Evolutionary conservation across 192 early-diverging fungal species (phyloP).

Genomic region (Entomortierella parvispora): DNA sequence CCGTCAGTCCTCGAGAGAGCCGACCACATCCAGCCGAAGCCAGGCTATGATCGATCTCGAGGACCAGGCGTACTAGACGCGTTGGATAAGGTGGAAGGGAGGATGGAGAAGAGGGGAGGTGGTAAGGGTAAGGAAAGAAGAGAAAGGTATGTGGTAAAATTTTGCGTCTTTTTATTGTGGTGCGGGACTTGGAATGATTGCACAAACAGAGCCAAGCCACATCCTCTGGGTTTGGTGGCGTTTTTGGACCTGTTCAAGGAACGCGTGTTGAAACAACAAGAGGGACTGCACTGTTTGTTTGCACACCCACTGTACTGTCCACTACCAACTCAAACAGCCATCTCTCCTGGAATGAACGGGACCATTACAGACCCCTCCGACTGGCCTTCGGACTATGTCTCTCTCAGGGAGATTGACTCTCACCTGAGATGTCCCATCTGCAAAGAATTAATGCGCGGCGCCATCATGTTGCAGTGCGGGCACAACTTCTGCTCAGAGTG

Average conservation of each 20-base stretch:
- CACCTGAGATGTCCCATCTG: conserved; percentile 80
- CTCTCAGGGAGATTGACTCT: conserved; percentile 70
- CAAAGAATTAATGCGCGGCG: conserved; percentile 73
- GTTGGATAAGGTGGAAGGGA: neutral
- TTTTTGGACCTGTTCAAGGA: too few relatives aligned
- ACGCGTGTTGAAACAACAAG: too few relatives aligned
- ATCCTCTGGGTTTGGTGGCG: neutral
- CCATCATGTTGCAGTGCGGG: conserved; percentile 71
- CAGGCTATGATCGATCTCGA: neutral
- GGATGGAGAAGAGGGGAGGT: conserved; percentile 9
- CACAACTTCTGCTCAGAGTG: conserved; percentile 86
- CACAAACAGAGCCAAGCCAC: neutral
- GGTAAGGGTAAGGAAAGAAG: conserved; percentile 5
- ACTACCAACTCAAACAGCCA: neutral
- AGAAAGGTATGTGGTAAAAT: neutral
- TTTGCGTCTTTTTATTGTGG: neutral
- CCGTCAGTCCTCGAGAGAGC: neutral
- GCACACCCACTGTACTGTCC: too few relatives aligned
- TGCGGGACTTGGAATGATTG: too few relatives aligned
- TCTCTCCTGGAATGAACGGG: conserved; percentile 33
- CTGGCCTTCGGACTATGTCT: conserved; percentile 61
- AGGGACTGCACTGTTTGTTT: too few relatives aligned
- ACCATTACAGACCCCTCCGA: conserved; percentile 77
- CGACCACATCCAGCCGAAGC: too few relatives aligned
- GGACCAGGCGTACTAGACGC: neutral